phyloP scores from a whole-genome alignment of 768 basidiomycete species.

The Leccinum aurantiacum region DNA sequence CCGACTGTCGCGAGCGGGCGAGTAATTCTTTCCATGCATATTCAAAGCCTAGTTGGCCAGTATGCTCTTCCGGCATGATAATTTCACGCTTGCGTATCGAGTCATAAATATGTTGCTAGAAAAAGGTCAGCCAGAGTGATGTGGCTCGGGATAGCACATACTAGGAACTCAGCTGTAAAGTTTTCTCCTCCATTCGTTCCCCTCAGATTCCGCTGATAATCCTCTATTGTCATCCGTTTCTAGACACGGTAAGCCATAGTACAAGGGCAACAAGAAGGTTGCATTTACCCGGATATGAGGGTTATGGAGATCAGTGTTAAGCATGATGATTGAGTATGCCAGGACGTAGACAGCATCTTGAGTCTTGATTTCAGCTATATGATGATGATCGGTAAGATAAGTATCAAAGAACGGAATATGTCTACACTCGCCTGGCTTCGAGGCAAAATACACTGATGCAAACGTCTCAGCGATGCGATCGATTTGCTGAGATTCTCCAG shows the following conservation, averaged over 20 bases:
- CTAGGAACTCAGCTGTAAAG: constrained; percentile 85
- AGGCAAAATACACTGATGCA: constrained; percentile 86
- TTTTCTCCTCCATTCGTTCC: constrained; percentile 87
- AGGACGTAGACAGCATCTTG: constrained; percentile 94
- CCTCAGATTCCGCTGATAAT: constrained; percentile 87
- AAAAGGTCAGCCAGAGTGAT: constrained; percentile 11
- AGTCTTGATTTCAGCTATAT: constrained; percentile 78
- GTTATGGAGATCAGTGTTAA: constrained; percentile 96
- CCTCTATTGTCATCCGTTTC: constrained; percentile 97
- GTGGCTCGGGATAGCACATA: constrained; percentile 34
- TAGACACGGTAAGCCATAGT: constrained; percentile 31
- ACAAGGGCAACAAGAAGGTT: constrained; percentile 1
- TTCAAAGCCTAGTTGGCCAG: constrained; percentile 94
- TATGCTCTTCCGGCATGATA: constrained; percentile 96
- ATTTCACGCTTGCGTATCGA: constrained; percentile 94
- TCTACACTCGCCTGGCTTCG: constrained; percentile 60
- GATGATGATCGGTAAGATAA: neutral
- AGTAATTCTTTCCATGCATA: constrained; percentile 98
- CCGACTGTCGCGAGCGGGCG: constrained; percentile 74
- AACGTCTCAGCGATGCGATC: constrained; percentile 92
- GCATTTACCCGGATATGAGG: constrained; percentile 80
- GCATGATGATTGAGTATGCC: constrained; percentile 94
- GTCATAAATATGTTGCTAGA: constrained; percentile 85
- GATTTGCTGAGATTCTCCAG: constrained; percentile 95
- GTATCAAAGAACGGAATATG: neutral